Conservation (phyloP, 257 asterid species). For the Solanum gandarillasii region DNA sequence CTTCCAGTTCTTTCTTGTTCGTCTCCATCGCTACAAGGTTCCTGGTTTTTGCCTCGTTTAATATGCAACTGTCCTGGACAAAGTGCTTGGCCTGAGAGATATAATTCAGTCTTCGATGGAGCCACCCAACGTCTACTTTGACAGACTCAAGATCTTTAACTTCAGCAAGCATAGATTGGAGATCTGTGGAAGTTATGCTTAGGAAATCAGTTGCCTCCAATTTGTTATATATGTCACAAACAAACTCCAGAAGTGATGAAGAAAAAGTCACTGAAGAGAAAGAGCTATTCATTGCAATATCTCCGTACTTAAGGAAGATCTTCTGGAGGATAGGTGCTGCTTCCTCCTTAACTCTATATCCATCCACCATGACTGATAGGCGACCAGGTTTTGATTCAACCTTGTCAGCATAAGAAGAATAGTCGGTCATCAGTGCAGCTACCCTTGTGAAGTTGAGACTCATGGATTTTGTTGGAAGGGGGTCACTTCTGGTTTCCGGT, state of each 20-base stretch:
- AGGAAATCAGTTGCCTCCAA: not conserved
- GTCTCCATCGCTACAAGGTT: not conserved
- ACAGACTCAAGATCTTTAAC: not conserved
- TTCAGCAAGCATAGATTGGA: not conserved
- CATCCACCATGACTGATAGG: not conserved
- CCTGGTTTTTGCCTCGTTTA: not conserved
- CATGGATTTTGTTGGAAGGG: not conserved
- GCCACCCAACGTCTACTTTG: slow-evolving; percentile 11
- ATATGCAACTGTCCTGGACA: not conserved
- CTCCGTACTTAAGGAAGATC: slow-evolving; percentile 3
- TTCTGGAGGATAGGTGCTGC: not conserved
- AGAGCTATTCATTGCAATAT: slow-evolving; percentile 2
- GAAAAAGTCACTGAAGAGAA: not conserved
- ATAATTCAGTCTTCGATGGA: not conserved
- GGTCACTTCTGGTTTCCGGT: not conserved
- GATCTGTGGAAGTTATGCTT: not conserved
- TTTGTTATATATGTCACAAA: not conserved
- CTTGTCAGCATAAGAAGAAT: not conserved
- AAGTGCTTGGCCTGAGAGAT: not conserved
- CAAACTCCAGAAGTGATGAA: not conserved
- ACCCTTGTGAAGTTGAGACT: not conserved
- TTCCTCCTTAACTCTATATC: slow-evolving; percentile 6
- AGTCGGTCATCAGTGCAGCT: not conserved
- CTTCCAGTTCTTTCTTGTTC: not conserved
- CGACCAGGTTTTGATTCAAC: not conserved